Evolutionary conservation across 352 stramenopile species (phyloP), one percentile per base, ranked within the genome.

Genomic region (Hyaloperonospora brassicae): DNA sequence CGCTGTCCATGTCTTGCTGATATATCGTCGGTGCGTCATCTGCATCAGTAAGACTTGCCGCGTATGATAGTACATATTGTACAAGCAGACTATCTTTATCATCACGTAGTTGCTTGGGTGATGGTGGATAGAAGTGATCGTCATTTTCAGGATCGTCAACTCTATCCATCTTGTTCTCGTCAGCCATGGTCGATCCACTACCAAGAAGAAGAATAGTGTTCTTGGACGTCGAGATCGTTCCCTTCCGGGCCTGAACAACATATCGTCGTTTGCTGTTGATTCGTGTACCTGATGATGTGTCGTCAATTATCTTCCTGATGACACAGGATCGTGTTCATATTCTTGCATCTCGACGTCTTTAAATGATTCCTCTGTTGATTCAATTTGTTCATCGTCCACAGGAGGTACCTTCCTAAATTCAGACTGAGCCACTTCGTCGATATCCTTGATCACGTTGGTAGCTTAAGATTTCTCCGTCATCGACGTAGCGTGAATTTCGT

Each of bases 401-500:
- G 35, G 9, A 3, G 4, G 9, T n/a, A 14, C 14, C 9, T 40
- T 40, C 35, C 7, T 7, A 31, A 7, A 7, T 31, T 42, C 40
- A 45, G 40, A n/a, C 40, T 45, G 40, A 45, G 40, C 21, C 14
- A 45, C 40, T 45, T 45, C 40, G 40, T 45, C 40, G 21, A 22
- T 45, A 24, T 45, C 40, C 40, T 45, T 24, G 1, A 45, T 24
- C 40, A 45, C 14, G 14, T 45, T 45, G n/a, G 24, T 25, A 5
- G 31, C 41, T 47, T 30, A n/a, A 42, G 11, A 12, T 21, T 42
- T 22, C 47, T 47, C 25, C n/a, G 11, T 46, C 1, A 21, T 11
- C 2, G 31, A 13, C 31, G 49, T 38, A 11, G 59, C 30, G 34
- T 63, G 62, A 11, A 55, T 64, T 7, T 35, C 35, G 27, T 60